phyloP scores from a whole-genome alignment of 345 rosid genomes.

The Cardamine chenopodiifolia region DNA sequence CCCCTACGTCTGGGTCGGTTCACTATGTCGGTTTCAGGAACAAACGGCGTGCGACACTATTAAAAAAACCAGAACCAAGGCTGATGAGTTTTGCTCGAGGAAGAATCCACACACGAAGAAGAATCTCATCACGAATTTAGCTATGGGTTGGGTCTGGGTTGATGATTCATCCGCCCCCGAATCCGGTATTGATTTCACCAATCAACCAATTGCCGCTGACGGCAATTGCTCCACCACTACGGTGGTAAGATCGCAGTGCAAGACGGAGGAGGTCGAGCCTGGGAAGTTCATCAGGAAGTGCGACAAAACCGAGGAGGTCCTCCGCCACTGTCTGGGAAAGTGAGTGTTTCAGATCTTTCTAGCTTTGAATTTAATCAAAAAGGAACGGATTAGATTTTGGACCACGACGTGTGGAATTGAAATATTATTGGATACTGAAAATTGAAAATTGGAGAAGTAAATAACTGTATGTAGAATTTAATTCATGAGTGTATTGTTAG shows the following conservation, averaged over 20 bases:
- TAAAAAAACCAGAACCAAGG: not conserved
- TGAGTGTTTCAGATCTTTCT: conserved; percentile 30
- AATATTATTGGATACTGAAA: not conserved
- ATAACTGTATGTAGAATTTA: not conserved
- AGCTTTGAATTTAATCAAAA: not conserved
- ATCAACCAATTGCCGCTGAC: conserved; percentile 39
- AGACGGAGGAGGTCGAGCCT: conserved; percentile 88
- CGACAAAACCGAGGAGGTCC: conserved; percentile 77
- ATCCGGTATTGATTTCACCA: conserved; percentile 16
- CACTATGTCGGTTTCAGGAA: not conserved
- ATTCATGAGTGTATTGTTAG: not conserved
- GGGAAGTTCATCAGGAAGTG: conserved; percentile 85
- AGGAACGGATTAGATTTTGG: not conserved
- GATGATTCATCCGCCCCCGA: conserved; percentile 45
- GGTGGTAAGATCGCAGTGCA: conserved; percentile 72
- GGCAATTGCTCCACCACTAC: conserved; percentile 59
- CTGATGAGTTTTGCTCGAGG: conserved; percentile 3
- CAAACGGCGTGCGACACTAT: not conserved
- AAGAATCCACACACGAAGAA: conserved; percentile 16
- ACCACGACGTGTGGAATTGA: not conserved
- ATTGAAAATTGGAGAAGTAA: not conserved
- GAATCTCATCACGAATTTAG: conserved; percentile 26
- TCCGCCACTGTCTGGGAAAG: conserved; percentile 77
- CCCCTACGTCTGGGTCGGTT: not conserved
- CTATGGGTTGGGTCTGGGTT: conserved; percentile 75